A percentile compares a stretch with the other conserved stretches of the same genome.
These are phyloP conservation scores for Inga laurina DNA, from an alignment of 306 rosid species.

Conservation along the genomic window DNA sequence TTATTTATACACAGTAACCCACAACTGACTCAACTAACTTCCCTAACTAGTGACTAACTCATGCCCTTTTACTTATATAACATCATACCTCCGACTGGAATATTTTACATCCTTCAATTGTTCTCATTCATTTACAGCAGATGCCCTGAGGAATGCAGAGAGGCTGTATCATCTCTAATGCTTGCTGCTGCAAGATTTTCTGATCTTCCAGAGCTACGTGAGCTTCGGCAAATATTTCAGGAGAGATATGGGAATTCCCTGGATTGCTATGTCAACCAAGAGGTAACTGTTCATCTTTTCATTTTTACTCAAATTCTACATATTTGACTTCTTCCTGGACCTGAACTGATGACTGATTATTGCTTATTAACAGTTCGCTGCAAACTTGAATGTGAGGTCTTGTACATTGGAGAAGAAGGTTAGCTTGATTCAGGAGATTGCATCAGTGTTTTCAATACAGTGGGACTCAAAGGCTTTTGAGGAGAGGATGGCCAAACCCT, in stretches of 20 bases:
- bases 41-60: too few relatives aligned
- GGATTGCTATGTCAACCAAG: slow-evolving; percentile 60
- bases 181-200: slow-evolving; percentile 94
- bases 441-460: slow-evolving; percentile 68
- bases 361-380: slow-evolving; percentile 64
- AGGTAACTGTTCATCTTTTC: slow-evolving; percentile 43
- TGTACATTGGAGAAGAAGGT: slow-evolving; percentile 75
- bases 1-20: too few relatives aligned
- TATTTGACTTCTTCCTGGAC: slow-evolving; percentile 27
- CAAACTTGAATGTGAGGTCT: slow-evolving; percentile 67
- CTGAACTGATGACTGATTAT: slow-evolving; percentile 35
- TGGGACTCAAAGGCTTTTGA: slow-evolving; percentile 84
- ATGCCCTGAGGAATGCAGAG: slow-evolving; percentile 92
- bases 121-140: slow-evolving; percentile 51
- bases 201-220: slow-evolving; percentile 94
- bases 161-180: slow-evolving; percentile 84
- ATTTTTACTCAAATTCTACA: slow-evolving; percentile 15
- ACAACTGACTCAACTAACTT: too few relatives aligned
- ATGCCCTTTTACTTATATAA: too few relatives aligned
- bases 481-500: slow-evolving; percentile 69
- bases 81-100: not conserved
- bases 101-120: slow-evolving; percentile 11
- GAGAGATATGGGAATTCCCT: slow-evolving; percentile 73
- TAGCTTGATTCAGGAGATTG: slow-evolving; percentile 74
- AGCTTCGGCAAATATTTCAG: slow-evolving; percentile 79